A percentile compares a stretch with the other conserved stretches of the same genome.
These are phyloP conservation scores for Akanthomyces uredinophilus DNA, from an alignment of 2,329 filamentous ascomycete species.

Conservation along the genomic window DNA sequence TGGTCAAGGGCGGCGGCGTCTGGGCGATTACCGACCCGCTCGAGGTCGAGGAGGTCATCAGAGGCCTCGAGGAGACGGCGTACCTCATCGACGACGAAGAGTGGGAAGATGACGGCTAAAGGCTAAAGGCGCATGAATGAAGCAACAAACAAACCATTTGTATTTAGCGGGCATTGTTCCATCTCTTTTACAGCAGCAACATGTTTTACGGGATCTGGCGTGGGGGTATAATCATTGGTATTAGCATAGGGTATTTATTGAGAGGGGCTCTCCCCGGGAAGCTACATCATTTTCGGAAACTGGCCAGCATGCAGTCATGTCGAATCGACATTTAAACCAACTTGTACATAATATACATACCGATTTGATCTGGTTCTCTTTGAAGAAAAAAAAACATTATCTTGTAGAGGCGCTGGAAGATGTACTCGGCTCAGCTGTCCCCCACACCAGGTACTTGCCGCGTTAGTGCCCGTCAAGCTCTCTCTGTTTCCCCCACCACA, in stretches of 20 bases:
- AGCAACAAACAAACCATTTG: background rate
- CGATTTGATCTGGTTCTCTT: background rate
- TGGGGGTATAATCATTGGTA: background rate
- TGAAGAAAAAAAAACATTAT: background rate
- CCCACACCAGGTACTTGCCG: background rate
- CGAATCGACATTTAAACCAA: background rate
- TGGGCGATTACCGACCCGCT: conserved; percentile 84
- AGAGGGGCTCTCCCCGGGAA: background rate
- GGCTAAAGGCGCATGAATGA: background rate
- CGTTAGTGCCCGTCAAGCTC: background rate
- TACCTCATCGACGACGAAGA: conserved; percentile 45
- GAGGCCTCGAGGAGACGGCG: conserved; percentile 61
- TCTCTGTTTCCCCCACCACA: background rate
- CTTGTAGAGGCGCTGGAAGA: background rate
- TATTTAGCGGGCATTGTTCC: conserved; percentile 12
- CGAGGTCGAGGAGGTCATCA: conserved; percentile 65
- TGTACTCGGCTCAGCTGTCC: background rate
- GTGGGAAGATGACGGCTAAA: conserved; percentile 18
- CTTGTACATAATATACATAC: background rate
- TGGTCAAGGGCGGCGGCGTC: conserved; percentile 82
- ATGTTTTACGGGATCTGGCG: background rate
- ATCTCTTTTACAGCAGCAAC: background rate
- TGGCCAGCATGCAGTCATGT: background rate
- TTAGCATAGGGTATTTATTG: background rate
- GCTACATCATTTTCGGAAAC: background rate